Evolutionary conservation across 495 filamentous ascomycete species (phyloP).

Genomic region (Aspergillus leporis): DNA sequence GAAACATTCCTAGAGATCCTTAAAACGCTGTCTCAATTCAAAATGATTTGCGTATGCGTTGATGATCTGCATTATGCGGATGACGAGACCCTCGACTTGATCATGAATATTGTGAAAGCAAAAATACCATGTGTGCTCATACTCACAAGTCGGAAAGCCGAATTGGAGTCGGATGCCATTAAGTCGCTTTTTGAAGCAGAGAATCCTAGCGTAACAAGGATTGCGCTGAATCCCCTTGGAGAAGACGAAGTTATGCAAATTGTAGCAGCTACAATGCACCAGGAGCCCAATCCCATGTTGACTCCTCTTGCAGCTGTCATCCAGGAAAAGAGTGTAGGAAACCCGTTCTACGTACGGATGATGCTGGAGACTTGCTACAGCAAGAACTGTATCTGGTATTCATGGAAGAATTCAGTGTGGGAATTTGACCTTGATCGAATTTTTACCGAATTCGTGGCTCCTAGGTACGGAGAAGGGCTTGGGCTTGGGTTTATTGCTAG

Average conservation of each 20-base stretch:
- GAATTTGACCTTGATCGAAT: constrained; percentile 80
- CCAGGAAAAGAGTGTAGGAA: constrained; percentile 78
- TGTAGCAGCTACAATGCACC: constrained; percentile 70
- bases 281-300: constrained; percentile 36
- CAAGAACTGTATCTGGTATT: constrained; percentile 85
- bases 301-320: constrained; percentile 63
- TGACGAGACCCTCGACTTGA: constrained; percentile 77
- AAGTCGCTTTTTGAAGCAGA: constrained; percentile 45
- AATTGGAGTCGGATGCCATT: constrained; percentile 39
- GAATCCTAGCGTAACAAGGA: constrained; percentile 57
- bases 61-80: constrained; percentile 90
- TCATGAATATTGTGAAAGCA: constrained; percentile 68
- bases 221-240: constrained; percentile 64
- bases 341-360: constrained; percentile 85
- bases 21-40: constrained; percentile 70
- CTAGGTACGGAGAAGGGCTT: constrained; percentile 73
- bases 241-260: constrained; percentile 77
- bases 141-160: constrained; percentile 49
- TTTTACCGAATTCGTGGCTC: constrained; percentile 77
- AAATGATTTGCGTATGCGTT: constrained; percentile 78
- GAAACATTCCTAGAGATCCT: constrained; percentile 85
- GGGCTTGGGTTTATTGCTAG: constrained; percentile 77
- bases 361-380: constrained; percentile 87
- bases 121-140: constrained; percentile 79
- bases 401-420: constrained; percentile 77